Evolutionary conservation across 208 protist genomes (phyloP), one percentile per base, ranked within the genome.

Genomic region (Trypanosomatidae sp.): DNA sequence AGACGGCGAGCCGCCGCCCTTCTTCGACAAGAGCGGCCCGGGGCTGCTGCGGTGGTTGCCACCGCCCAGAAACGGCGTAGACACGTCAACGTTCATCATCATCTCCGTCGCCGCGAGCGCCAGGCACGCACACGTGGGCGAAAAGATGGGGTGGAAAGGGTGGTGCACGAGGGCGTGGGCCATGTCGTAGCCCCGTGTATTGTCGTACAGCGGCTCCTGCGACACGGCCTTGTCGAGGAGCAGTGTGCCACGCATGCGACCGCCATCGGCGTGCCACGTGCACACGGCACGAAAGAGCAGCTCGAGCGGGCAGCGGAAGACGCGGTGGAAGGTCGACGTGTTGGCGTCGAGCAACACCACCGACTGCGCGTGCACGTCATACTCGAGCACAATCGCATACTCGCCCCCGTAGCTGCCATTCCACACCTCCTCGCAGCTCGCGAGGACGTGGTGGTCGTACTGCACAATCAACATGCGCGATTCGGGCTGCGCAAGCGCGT

Each of bases 71-170:
- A n/a, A n/a, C n/a, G n/a, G n/a, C n/a, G n/a, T n/a, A n/a, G 65
- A 69, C 0, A 46, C 40, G 28, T 54, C 43, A 33, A 79, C 73
- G 53, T 54, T 66, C 54, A 66, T 58, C 70, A 76, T 72, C 79
- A 94, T 87, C 63, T 92, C 76, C 24, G 86, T 87, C 44, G 78
- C 68, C 18, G 84, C 79, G n/a, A 94, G 69, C 22, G 86, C 81
- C 13, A 92, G 44, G 60, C 77, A 87, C 19, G 66, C 57, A 60
- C 69, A 83, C 18, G 60, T 46, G 18, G 86, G 54, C 28, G 79
- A 89, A 28, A 94, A 75, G 40, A 75, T 87, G 24, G 72, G 81
- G 54, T 78, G 85, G 57, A 94, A 94, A 7, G 86, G 86, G 61
- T 94, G 86, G 50, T 88, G 70, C 39, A 92, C 76, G 2, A 86